Percentiles rank a stretch among this genome's conserved stretches.
These are phyloP conservation scores for Lithospermum erythrorhizon DNA, from an alignment of 257 asterid species.

Conservation along the genomic window DNA sequence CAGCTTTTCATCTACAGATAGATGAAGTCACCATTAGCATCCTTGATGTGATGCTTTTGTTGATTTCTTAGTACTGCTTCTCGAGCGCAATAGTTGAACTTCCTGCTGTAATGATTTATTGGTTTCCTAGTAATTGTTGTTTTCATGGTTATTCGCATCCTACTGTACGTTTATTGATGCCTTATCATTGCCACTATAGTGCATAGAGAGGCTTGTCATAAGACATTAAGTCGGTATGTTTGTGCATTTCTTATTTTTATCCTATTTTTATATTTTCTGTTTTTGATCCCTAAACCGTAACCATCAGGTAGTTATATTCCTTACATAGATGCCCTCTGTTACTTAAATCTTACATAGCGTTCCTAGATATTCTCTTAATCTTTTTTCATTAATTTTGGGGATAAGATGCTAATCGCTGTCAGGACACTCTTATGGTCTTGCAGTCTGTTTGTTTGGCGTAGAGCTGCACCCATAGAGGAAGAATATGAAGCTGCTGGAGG, in stretches of 20 bases:
- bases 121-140: background rate
- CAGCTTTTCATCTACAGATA: background rate
- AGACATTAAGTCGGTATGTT: background rate
- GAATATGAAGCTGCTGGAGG: slow-evolving; percentile 98
- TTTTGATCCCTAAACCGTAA: too few species aligned
- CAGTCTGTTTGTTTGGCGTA: slow-evolving; percentile 81
- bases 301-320: too few species aligned
- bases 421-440: slow-evolving; percentile 5
- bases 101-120: too few species aligned
- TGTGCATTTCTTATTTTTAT: background rate
- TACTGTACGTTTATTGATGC: background rate
- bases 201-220: background rate
- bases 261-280: too few species aligned
- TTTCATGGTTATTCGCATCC: background rate
- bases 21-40: background rate
- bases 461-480: slow-evolving; percentile 93
- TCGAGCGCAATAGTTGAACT: background rate
- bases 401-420: background rate
- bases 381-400: background rate
- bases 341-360: background rate
- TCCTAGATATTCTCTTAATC: background rate
- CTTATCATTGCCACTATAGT: background rate
- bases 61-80: background rate
- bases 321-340: background rate
- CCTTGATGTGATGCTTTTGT: background rate